phyloP scores from a whole-genome alignment of 2,329 filamentous ascomycete species.

The Exutisphaerella laricina region DNA sequence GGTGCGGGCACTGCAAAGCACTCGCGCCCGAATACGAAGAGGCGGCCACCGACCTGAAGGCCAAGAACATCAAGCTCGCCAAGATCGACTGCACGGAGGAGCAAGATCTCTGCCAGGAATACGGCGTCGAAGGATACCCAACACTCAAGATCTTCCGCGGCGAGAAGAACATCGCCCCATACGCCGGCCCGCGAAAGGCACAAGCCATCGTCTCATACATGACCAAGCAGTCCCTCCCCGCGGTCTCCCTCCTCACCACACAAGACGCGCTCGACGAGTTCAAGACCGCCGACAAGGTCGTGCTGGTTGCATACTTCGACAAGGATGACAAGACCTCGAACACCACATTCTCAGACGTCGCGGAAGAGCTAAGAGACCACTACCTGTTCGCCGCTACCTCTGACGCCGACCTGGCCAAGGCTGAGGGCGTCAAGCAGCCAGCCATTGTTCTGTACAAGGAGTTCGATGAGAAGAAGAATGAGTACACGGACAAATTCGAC shows the following conservation, averaged over 20 bases:
- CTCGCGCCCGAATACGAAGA: conserved; percentile 89
- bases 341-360: conserved; percentile 73
- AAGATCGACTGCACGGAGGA: conserved; percentile 97
- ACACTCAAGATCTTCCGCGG: conserved; percentile 99
- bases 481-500: conserved; percentile 76
- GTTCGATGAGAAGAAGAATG: conserved; percentile 92
- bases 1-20: conserved; percentile 98
- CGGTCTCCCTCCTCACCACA: conserved; percentile 75
- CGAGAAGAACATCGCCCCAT: conserved; percentile 70
- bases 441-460: conserved; percentile 92
- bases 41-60: conserved; percentile 76
- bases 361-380: conserved; percentile 72
- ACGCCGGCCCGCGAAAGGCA: conserved; percentile 85
- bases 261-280: conserved; percentile 79
- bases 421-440: conserved; percentile 82
- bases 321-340: conserved; percentile 76
- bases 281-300: conserved; percentile 97
- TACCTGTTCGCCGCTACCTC: conserved; percentile 88
- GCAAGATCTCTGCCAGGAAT: conserved; percentile 80
- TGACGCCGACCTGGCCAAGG: conserved; percentile 78
- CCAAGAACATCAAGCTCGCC: conserved; percentile 77
- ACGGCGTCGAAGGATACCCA: conserved; percentile 94
- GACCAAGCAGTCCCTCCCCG: conserved; percentile 94
- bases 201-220: conserved; percentile 77
- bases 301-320: conserved; percentile 82